Evolutionary conservation across 2,329 filamentous ascomycete genomes (phyloP), one percentile per base, ranked within the genome.

Genomic region (Amphichorda felina): DNA sequence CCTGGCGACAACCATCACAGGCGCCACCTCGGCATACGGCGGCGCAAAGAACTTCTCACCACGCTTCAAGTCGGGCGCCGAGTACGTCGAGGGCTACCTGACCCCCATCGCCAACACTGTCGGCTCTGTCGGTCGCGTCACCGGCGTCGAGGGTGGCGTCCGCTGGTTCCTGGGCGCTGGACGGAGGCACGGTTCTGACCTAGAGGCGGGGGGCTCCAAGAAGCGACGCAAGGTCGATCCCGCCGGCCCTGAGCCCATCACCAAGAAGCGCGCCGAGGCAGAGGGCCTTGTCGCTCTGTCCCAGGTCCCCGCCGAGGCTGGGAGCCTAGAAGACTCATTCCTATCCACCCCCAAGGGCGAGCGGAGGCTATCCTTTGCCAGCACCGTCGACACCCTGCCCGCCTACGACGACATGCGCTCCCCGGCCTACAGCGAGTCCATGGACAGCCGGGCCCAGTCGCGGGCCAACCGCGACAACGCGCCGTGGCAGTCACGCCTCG

Each of bases 41-140:
- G 79, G 73, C 3, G 87, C 84, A 9, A 95, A 96, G 58, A 85
- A 88, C 45, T 93, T 89, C 49, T 93, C 86, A 2, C 87, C 89
- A 0, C 74, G 82, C 2, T 85, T 95, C 52, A 87, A 84, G 55
- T 82, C 83, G n/a, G 76, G 87, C 41, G 89, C 85, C 33, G 86
- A 94, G 54, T 86, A 93, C 48, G 79, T 95, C 15, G 89, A 96
- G 56, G 80, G 84, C 32, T 89, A 85, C 45, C 75, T 94, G 35
- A 84, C 82, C 2, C 87, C 86, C 2, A 76, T 95, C 35, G 84
- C 84, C 35, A 91, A 84, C 50, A 91, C 85, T 0, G 83, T 94
- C 21, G 83, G 84, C 11, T 82, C 77, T 1, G 83, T 94, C 5
- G 82, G 86, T 21, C 75, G 85, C 21, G 79, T 79, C 22, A 94